Evolutionary conservation across 139 green algal species (phyloP), one percentile per base, ranked within the genome.

Genomic region (Chlorella sp.): DNA sequence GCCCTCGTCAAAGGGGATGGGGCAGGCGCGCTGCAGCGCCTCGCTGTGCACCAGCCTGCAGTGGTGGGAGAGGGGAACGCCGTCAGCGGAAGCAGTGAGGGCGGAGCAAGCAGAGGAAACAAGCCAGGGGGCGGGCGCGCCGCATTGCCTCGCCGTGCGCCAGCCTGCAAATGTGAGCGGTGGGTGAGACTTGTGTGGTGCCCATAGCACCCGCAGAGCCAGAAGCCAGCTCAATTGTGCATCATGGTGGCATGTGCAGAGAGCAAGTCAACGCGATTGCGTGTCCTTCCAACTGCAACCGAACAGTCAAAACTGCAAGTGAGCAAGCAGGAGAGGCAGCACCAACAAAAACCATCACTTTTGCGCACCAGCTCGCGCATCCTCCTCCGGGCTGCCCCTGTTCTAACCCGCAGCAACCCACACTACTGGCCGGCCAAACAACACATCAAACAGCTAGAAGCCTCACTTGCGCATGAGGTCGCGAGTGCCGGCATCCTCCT

Each of bases 1-100:
- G 3, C 92, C 94, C 88, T 99, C 96, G 85, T 99, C 95, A 90
- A 99, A 99, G 7, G 96, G 96, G 72, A 96, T 87, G 34, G 96
- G 93, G 90, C 96, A 98, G 9, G 95, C 86, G 32, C 88, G 67
- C 40, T 83, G 78, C 85, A 98, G 90, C 22, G 82, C 88, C 19
- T 88, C 81, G 74, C 90, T 94, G 44, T 87, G 73, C 56, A 96
- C 82, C 93, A 96, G 87, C 68, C 83, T 81, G 72, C 38, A 24
- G 38, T 0, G 69, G 67, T 1, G 1, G 16, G 36, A n/a, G 32
- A 40, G 34, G 67, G 22, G 69, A 4, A 38, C 0, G 32, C 60
- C 9, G 60, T 32, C 24, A 68, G 64, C 32, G 20, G 64, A 24
- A 17, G 60, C 22, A 34, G 60, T 34, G 11, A 54, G 46, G 46